Evolutionary conservation across 1,139 yeast genomes (phyloP).

Genomic region (Debaryomyces sp.): DNA sequence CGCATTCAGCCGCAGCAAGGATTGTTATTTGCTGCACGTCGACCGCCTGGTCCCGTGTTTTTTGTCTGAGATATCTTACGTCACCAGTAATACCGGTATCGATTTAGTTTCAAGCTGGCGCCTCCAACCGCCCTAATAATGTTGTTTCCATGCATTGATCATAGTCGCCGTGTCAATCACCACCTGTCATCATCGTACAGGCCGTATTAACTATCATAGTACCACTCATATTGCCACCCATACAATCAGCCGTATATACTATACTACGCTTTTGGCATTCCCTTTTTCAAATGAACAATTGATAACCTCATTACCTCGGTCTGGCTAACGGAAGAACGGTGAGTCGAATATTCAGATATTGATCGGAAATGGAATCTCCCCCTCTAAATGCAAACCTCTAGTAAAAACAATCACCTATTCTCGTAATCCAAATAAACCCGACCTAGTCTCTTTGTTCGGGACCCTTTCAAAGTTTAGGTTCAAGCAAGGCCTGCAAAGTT

Average conservation of each 20-base stretch:
- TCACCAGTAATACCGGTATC: neutral
- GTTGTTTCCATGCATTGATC: neutral
- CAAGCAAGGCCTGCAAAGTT: neutral
- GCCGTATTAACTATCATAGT: neutral
- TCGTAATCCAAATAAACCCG: slow-evolving; percentile 1
- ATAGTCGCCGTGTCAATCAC: neutral
- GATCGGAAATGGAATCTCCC: neutral
- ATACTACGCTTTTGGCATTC: too few species aligned
- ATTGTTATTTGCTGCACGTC: too few species aligned
- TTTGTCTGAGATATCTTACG: neutral
- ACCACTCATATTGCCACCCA: neutral
- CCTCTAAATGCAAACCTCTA: neutral
- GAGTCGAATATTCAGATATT: neutral
- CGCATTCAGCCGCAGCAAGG: neutral
- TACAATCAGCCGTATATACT: too few species aligned
- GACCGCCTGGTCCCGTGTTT: neutral
- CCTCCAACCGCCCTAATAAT: neutral
- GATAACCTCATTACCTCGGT: neutral
- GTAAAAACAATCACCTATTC: neutral
- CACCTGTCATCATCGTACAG: neutral
- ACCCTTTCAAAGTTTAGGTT: slow-evolving; percentile 6
- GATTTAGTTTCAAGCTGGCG: neutral
- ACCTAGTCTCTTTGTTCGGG: neutral
- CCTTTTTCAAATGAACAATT: too few species aligned
- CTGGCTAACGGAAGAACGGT: neutral